Conservation (phyloP, 495 filamentous ascomycete genomes). For the Pseudotulostoma volvatum region DNA sequence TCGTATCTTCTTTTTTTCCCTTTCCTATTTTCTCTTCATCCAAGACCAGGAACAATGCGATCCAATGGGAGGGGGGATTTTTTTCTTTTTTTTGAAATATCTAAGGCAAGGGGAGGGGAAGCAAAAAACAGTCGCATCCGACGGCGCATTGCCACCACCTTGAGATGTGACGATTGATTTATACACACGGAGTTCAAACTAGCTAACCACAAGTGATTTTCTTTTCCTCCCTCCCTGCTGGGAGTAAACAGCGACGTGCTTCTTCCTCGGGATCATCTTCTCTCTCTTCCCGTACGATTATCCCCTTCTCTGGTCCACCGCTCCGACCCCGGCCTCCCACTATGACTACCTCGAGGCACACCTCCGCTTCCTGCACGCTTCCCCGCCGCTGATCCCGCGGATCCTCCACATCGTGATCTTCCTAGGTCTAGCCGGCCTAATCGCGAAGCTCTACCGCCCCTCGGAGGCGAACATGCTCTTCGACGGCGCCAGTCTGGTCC, state of each 20-base stretch:
- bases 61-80: neutral
- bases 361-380: constrained; percentile 68
- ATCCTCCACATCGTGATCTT: constrained; percentile 86
- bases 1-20: constrained; percentile 6
- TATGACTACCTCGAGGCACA: constrained; percentile 71
- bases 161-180: too few species aligned
- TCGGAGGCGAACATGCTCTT: constrained; percentile 90
- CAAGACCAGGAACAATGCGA: neutral
- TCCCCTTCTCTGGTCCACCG: constrained; percentile 79
- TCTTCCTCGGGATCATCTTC: constrained; percentile 98
- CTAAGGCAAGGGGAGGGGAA: too few species aligned
- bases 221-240: too few species aligned
- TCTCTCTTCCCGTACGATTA: constrained; percentile 95
- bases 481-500: constrained; percentile 76
- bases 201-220: too few species aligned
- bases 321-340: constrained; percentile 43
- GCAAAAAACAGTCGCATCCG: too few species aligned
- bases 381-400: constrained; percentile 78
- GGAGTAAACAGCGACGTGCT: constrained; percentile 63
- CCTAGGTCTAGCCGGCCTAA: constrained; percentile 75
- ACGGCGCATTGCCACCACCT: too few species aligned
- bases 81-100: too few species aligned
- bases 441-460: constrained; percentile 84
- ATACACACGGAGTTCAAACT: too few species aligned
- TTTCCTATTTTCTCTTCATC: neutral